phyloP scores from a whole-genome alignment of 176 grass and related monocot species.

The Avena eriantha region DNA sequence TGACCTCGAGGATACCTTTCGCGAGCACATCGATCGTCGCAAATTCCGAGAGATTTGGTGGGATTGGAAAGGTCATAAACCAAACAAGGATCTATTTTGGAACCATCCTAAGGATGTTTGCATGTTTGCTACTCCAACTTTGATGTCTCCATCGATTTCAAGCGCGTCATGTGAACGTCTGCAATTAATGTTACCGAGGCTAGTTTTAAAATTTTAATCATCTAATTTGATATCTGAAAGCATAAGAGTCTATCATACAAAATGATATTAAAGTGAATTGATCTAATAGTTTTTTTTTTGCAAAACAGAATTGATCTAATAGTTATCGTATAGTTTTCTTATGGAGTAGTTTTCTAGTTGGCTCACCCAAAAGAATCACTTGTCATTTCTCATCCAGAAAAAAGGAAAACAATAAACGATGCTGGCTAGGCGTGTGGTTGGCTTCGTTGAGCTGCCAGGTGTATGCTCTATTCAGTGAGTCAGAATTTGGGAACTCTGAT shows the following conservation, averaged over 20 bases:
- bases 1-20: neutral
- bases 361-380: neutral
- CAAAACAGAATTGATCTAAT: too few species aligned
- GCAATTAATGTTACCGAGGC: neutral
- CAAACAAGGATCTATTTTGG: conserved; percentile 12
- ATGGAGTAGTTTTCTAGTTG: neutral
- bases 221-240: neutral
- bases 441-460: conserved; percentile 42
- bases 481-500: conserved; percentile 38
- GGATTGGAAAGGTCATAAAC: conserved; percentile 14
- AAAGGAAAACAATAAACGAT: neutral
- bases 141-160: neutral
- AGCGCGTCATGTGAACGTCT: conserved; percentile 2
- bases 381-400: neutral
- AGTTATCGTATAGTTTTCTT: too few species aligned
- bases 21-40: neutral
- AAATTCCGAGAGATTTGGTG: neutral
- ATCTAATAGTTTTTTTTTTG: too few species aligned
- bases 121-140: conserved; percentile 34
- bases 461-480: conserved; percentile 26
- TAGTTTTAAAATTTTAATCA: neutral
- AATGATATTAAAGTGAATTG: too few species aligned
- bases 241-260: neutral
- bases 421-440: neutral
- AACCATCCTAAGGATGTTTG: conserved; percentile 17